These are phyloP conservation scores for Rhexocercosporidium sp. DNA, from an alignment of 2,329 filamentous ascomycete genomes.

Conservation along the genomic window DNA sequence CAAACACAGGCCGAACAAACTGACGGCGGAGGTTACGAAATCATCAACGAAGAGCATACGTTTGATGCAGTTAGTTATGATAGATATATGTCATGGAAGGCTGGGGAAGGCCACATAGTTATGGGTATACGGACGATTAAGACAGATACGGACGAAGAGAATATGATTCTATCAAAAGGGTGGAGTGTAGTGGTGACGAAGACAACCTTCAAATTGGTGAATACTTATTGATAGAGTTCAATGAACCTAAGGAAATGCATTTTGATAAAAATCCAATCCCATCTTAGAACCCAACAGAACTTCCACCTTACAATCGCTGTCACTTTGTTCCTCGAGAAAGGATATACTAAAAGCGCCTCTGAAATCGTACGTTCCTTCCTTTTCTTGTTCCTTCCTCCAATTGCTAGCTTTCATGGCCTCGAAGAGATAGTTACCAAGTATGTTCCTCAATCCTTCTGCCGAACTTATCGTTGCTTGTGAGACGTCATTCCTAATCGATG, in stretches of 20 bases:
- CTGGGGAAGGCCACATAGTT: neutral
- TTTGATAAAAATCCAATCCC: neutral
- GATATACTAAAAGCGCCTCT: neutral
- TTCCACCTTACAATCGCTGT: neutral
- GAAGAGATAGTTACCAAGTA: conserved; percentile 23
- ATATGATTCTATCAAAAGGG: neutral
- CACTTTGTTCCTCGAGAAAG: neutral
- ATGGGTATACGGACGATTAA: neutral
- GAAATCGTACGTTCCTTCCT: neutral
- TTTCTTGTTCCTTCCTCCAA: conserved; percentile 8
- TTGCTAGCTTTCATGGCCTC: conserved; percentile 17
- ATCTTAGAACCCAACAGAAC: neutral
- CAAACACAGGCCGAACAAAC: neutral
- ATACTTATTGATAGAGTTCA: neutral
- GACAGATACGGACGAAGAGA: neutral
- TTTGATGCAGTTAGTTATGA: neutral
- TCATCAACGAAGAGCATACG: neutral
- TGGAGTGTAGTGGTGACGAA: neutral
- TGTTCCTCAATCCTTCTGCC: conserved; percentile 15
- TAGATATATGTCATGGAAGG: neutral
- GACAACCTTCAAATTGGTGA: neutral
- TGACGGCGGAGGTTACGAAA: neutral
- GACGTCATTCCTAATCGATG: neutral
- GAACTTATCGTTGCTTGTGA: neutral
- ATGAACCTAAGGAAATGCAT: neutral